These are phyloP conservation scores for Penicillium robsamsonii DNA, from an alignment of 495 filamentous ascomycete species.

Conservation along the genomic window DNA sequence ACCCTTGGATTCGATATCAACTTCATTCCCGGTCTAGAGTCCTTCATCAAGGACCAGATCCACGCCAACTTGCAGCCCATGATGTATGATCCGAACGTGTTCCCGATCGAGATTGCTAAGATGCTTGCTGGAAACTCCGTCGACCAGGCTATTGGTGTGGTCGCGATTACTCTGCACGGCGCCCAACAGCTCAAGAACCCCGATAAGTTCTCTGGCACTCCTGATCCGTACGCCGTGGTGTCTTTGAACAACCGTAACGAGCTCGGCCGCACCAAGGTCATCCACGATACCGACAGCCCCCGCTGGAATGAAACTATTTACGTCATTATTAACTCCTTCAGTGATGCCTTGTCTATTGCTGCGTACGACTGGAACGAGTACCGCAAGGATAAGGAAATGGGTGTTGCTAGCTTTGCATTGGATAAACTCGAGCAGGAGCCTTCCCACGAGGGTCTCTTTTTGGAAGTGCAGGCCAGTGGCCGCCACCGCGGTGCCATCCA, in stretches of 20 bases:
- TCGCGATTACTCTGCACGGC: constrained; percentile 87
- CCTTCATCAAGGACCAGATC: constrained; percentile 93
- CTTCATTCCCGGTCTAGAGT: constrained; percentile 91
- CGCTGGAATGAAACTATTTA: constrained; percentile 97
- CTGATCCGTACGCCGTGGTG: constrained; percentile 88
- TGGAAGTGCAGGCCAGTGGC: constrained; percentile 83
- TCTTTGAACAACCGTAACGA: constrained; percentile 78
- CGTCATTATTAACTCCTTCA: constrained; percentile 85
- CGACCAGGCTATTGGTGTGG: constrained; percentile 92
- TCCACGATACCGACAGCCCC: constrained; percentile 81
- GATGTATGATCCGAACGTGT: constrained; percentile 97
- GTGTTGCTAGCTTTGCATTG: constrained; percentile 76
- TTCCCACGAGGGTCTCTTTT: constrained; percentile 77
- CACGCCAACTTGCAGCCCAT: constrained; percentile 89
- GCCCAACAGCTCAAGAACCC: constrained; percentile 91
- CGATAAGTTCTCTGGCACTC: constrained; percentile 88
- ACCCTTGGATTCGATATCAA: constrained; percentile 97
- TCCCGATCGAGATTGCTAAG: constrained; percentile 97
- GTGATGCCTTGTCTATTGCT: constrained; percentile 77
- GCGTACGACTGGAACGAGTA: constrained; percentile 93
- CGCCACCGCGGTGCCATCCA: constrained; percentile 76
- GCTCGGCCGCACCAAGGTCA: constrained; percentile 83
- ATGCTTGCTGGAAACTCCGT: constrained; percentile 94
- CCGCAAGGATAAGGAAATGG: constrained; percentile 95
- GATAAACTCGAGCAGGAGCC: constrained; percentile 73